Base-by-base conservation (phyloP, 805 yeast genomes). In the Pichia nanzhaoensis region DNA sequence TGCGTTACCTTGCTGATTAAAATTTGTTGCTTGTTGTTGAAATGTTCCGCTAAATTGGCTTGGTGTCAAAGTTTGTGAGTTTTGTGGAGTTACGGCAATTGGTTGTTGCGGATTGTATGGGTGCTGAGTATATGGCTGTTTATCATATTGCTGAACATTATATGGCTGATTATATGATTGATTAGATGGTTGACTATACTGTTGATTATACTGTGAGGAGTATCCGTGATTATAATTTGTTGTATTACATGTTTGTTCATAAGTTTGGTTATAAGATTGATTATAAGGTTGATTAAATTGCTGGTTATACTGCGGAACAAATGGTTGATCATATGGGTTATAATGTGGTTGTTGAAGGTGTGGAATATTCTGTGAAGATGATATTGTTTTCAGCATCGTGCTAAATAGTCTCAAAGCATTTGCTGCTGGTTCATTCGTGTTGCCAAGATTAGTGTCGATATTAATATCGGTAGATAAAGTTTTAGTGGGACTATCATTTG, bases 351-450 rank as follows among this genome's bases (percentile, higher is more conserved):
- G 42, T 4, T 12, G 37, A 2, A 28, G 36, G 10, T 31, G 27
- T 13, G n/a, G 34, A 8, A 28, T 35, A 14, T 34, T 32, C 19
- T 39, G 39, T 12, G 20, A 14, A 6, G 39, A 14, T 10, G 32
- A 39, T 12, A 44, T 18, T 1, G 44, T 45, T 28, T 41, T 44
- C 30, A 45, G 5, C 3, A 44, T 39, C 5, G 47, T 19, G 14
- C 37, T 38, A n/a, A 44, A 44, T 2, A 45, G 8, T 10, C 37
- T 13, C 22, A 45, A 19, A 9, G 45, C 33, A 2, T 39, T 39
- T 10, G 48, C n/a, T 3, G 45, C n/a, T 2, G 48, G 45, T 8
- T 45, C 28, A 24, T 24, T 24, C 9, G 10, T 24, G 28, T 10
- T 6, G 28, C 10, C 10, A 10, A 10, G 10, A 10, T 24, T 24